Evolutionary conservation across 805 yeast species (phyloP).

Genomic region (Sporopachydermia lactativora): DNA sequence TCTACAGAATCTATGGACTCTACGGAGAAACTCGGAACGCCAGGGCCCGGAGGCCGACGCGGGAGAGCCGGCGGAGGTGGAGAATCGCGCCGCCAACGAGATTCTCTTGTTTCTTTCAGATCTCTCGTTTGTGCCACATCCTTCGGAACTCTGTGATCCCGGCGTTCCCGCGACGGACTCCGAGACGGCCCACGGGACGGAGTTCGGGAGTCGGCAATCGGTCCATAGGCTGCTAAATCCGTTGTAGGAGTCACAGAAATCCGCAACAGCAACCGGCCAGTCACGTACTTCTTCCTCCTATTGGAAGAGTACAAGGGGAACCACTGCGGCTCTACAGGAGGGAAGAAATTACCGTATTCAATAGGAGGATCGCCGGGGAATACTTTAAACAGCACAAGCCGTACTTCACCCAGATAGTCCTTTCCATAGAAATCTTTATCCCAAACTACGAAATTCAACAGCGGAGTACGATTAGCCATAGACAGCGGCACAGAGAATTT

Average conservation of each 20-base stretch:
- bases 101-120: no score
- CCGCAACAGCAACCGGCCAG: not conserved
- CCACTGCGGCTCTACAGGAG: constrained; percentile 2
- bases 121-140: not conserved
- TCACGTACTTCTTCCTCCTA: constrained; percentile 1
- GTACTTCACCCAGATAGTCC: constrained; percentile 3
- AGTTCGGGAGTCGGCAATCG: not conserved
- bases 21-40: no score
- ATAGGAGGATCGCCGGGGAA: constrained; percentile 5
- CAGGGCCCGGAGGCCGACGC: no score
- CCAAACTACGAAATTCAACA: constrained; percentile 14
- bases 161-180: no score
- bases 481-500: constrained; percentile 32
- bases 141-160: no score
- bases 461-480: constrained; percentile 7
- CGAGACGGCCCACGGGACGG: no score
- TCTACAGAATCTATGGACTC: no score
- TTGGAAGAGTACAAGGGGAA: constrained; percentile 1
- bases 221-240: not conserved
- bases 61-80: no score
- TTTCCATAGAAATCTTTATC: constrained; percentile 14
- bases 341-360: constrained; percentile 5
- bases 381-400: constrained; percentile 6
- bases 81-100: no score
- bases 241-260: not conserved